Evolutionary conservation across 2,329 filamentous ascomycete species (phyloP).

Genomic region (Talaromyces sp.): DNA sequence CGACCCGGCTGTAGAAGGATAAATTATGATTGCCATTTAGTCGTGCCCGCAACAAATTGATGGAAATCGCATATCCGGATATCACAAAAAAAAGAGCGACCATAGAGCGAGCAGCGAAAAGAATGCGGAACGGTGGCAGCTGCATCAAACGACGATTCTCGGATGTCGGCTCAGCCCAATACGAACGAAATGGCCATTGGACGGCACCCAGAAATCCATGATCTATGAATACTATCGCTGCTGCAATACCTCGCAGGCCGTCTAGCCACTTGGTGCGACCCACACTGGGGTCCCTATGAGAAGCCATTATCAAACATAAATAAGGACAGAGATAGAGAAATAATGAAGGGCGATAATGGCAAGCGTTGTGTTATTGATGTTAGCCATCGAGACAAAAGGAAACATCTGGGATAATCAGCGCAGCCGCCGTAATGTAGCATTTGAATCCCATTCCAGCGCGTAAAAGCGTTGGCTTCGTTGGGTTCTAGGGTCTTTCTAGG

Average conservation of each 20-base stretch:
- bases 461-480: too few species aligned
- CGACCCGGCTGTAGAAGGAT: conserved; percentile 13
- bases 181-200: conserved; percentile 18
- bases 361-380: too few species aligned
- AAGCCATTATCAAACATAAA: too few species aligned
- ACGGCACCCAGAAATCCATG: conserved; percentile 22
- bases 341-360: too few species aligned
- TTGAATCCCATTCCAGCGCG: too few species aligned
- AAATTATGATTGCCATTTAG: not conserved
- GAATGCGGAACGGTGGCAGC: conserved; percentile 36
- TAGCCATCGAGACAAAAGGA: too few species aligned
- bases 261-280: conserved; percentile 21
- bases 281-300: conserved; percentile 5
- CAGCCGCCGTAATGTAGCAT: too few species aligned
- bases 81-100: conserved; percentile 56
- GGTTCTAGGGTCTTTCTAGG: too few species aligned
- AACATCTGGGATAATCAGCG: too few species aligned
- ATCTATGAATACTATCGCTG: conserved; percentile 21
- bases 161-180: conserved; percentile 17
- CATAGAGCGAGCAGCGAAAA: conserved; percentile 34
- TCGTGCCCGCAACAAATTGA: conserved; percentile 40
- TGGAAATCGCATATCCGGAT: conserved; percentile 54
- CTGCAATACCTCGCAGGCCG: conserved; percentile 24
- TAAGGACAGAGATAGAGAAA: too few species aligned
- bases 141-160: conserved; percentile 21